phyloP scores from a whole-genome alignment of 805 yeast species.

The Spathaspora passalidarum region DNA sequence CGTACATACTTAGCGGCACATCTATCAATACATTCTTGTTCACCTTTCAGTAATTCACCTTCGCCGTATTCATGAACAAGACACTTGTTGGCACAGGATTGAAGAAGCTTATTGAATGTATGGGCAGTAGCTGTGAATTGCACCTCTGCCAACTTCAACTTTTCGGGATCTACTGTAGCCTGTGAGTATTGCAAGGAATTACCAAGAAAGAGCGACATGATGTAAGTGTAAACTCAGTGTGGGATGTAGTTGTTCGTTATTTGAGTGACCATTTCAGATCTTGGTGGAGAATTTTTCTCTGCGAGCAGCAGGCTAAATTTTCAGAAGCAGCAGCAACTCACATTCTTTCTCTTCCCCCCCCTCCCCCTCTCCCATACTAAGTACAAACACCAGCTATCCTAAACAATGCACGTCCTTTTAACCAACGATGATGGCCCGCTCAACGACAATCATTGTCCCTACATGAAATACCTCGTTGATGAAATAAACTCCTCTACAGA shows the following conservation, averaged over 20 bases:
- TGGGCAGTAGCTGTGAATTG: constrained; percentile 65
- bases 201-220: constrained; percentile 68
- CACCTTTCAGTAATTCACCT: constrained; percentile 81
- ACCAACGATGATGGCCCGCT: constrained; percentile 98
- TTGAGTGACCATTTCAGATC: too few relatives aligned
- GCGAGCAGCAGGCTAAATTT: background rate
- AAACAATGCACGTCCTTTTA: constrained; percentile 51
- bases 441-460: constrained; percentile 74
- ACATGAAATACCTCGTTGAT: constrained; percentile 75
- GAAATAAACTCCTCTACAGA: constrained; percentile 62
- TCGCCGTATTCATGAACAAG: constrained; percentile 85
- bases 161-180: constrained; percentile 57
- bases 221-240: background rate
- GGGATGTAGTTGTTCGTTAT: too few relatives aligned
- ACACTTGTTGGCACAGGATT: constrained; percentile 72
- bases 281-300: background rate
- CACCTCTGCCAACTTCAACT: constrained; percentile 58
- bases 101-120: constrained; percentile 55
- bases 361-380: constrained; percentile 2
- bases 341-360: background rate
- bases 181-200: constrained; percentile 37
- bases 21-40: constrained; percentile 75
- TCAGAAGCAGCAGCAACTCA: background rate
- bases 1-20: constrained; percentile 82
- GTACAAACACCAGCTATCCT: background rate